Evolutionary conservation across 2,329 filamentous ascomycete genomes (phyloP).

Genomic region (Aspergillus felis): DNA sequence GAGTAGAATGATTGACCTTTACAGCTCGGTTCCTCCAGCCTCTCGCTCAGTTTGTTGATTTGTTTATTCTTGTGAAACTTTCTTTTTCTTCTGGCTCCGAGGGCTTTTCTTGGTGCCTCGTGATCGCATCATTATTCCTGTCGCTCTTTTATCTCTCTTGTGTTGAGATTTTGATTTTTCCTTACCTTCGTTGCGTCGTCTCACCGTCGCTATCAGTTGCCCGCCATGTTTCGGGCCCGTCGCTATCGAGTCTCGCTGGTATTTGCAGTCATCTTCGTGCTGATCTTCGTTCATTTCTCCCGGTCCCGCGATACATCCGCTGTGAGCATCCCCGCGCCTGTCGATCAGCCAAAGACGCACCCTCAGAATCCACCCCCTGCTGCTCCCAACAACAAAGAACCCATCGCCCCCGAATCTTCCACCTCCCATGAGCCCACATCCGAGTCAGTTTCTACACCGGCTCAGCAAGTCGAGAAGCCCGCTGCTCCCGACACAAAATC

Average conservation of each 20-base stretch:
- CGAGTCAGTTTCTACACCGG: not conserved
- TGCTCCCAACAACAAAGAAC: constrained; percentile 2
- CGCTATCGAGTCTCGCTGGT: constrained; percentile 46
- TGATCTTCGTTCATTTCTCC: constrained; percentile 51
- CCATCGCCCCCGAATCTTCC: not conserved
- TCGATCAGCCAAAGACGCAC: constrained; percentile 11
- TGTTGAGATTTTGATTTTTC: not conserved
- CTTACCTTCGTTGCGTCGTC: constrained; percentile 4
- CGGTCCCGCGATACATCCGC: constrained; percentile 37
- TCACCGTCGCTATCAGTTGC: not conserved
- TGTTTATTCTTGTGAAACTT: not conserved
- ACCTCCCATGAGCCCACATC: not conserved
- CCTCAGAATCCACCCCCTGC: constrained; percentile 11
- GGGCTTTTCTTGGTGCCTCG: not conserved
- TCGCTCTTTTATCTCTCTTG: not conserved
- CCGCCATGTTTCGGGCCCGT: constrained; percentile 46
- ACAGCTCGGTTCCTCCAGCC: not conserved
- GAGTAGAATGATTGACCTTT: not conserved
- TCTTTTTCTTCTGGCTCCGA: not conserved
- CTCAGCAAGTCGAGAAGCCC: not conserved
- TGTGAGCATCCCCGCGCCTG: constrained; percentile 10
- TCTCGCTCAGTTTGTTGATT: not conserved
- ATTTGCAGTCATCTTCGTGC: constrained; percentile 41
- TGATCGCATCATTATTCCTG: not conserved
- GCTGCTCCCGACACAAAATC: not conserved